Conservation (phyloP, 2,329 filamentous ascomycete genomes). For the Phyllosticta ampelicida region DNA sequence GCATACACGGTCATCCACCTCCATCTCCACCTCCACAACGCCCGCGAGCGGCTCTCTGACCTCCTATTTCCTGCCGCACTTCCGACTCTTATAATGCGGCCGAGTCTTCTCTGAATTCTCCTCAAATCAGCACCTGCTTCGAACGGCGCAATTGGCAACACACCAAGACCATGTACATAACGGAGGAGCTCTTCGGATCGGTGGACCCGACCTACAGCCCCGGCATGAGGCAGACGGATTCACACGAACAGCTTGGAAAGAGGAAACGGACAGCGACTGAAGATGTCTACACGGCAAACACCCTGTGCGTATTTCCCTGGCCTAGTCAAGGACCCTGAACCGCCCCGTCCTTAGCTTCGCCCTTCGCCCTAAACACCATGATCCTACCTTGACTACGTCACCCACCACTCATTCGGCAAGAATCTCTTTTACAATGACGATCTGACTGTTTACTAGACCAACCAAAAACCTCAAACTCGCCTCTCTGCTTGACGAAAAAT, state of each 20-base stretch:
- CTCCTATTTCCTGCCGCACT: background rate
- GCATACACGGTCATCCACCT: constrained; percentile 2
- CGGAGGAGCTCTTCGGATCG: constrained; percentile 7
- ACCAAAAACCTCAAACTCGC: constrained; percentile 6
- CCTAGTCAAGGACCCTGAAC: background rate
- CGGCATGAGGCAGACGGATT: background rate
- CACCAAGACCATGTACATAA: constrained; percentile 5
- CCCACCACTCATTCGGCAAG: background rate
- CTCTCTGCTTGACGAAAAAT: background rate
- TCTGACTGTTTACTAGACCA: background rate
- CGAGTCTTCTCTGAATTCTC: background rate
- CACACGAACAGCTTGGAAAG: constrained; percentile 2
- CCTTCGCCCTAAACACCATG: background rate
- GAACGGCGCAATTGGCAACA: background rate
- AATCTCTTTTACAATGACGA: background rate
- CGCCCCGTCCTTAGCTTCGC: background rate
- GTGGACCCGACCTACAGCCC: background rate
- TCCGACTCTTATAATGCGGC: background rate
- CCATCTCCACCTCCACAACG: constrained; percentile 1
- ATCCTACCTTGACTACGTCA: background rate
- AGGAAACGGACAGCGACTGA: constrained; percentile 2
- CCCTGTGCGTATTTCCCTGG: background rate
- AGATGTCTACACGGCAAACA: constrained; percentile 3
- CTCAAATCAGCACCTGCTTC: background rate
- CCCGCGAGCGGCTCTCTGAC: background rate